These are phyloP conservation scores for Agapanthus africanus DNA, from an alignment of 106 monocot genomes.

Conservation along the genomic window DNA sequence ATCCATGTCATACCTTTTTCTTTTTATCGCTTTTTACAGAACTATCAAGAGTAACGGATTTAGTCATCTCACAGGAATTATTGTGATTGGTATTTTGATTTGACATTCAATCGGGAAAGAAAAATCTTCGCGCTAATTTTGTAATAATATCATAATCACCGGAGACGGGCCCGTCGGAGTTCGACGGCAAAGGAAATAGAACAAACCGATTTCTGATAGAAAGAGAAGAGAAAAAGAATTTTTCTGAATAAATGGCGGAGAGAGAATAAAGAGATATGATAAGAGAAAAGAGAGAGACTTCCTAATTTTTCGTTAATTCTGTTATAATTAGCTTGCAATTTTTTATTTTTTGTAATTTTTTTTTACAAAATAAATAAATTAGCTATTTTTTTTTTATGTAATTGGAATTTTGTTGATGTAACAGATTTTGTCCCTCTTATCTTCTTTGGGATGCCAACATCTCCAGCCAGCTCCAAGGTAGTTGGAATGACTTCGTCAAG, in stretches of 20 bases:
- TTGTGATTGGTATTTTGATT: constrained; percentile 9
- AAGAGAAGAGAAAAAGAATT: neutral
- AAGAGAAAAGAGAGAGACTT: neutral
- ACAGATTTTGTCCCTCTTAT: no score
- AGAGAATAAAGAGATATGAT: neutral
- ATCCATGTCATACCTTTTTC: constrained; percentile 53
- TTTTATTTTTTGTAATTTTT: no score
- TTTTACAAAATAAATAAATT: no score
- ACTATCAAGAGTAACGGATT: constrained; percentile 20
- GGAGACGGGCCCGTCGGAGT: neutral
- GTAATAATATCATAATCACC: constrained; percentile 11
- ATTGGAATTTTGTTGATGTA: no score
- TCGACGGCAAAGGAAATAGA: neutral
- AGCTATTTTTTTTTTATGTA: no score
- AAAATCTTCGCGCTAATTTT: neutral
- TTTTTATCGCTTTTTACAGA: constrained; percentile 54
- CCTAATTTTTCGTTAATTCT: constrained; percentile 6
- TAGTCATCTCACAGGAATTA: constrained; percentile 31
- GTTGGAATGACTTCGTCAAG: no score
- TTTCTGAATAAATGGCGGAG: neutral
- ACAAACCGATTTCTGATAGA: neutral
- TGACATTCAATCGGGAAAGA: constrained; percentile 34
- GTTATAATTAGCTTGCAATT: constrained; percentile 11
- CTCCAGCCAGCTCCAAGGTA: no score
- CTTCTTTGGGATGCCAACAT: no score